Base-by-base conservation (phyloP, 2,329 filamentous ascomycete species). In the Triangularia verruculosa region DNA sequence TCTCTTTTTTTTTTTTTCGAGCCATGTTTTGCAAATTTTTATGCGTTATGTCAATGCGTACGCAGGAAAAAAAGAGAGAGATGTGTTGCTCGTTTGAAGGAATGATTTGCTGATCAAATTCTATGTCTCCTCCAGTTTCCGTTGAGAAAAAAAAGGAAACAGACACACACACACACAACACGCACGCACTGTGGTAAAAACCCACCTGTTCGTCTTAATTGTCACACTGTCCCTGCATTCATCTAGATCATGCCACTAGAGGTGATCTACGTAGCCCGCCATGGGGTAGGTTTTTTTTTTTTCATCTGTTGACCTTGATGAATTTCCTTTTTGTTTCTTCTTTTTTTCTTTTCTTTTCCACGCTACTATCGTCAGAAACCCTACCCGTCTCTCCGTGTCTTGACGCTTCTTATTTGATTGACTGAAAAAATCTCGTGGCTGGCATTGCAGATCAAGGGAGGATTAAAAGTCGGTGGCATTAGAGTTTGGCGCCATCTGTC, bases 201-300 rank as follows among this genome's bases (percentile, higher is more conserved):
- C 27, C n/a, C 15, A 25, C 15, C 28, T 27, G 32, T 32, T n/a
- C 30, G 13, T 54, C 47, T 25, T 17, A 27, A 24, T 22, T 20
- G 13, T 57, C 17, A 9, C 25, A 12, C 8, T 22, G 24, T 43
- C 28, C 34, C 34, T 28, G 34, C 51, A 54, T 54, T 15, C 51
- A 13, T 28, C 25, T 54, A 28, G 20, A 64, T 53, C 61, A 90
- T 89, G 86, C 80, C 87, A 65, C 79, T 92, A 58, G 84, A 91
- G 73, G 85, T 83, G 68, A 91, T 93, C 67, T 92, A 92, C 74
- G 80, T 93, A 64, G 86, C 85, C 68, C 87, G 90, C 24, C 90
- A 93, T 75, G 90, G 89, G 70, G 90, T 92, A 83, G 79, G 87
- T 81, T n/a, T 20, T 20, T n/a, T 47, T 47, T 20, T 47, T 3